Conservation (phyloP, 768 basidiomycete genomes). For the Boletus patriciae region DNA sequence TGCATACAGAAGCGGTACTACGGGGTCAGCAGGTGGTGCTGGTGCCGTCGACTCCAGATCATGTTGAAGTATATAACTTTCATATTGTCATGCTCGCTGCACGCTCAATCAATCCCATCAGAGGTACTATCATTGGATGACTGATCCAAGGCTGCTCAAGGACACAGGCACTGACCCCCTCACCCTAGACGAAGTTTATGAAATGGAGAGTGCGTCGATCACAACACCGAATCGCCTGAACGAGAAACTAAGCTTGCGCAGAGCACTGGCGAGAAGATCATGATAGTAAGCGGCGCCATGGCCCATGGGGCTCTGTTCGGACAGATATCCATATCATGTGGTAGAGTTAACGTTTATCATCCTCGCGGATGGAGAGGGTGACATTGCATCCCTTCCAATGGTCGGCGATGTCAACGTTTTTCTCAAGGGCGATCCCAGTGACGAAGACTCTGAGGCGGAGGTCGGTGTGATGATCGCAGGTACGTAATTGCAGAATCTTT, state of each 20-base stretch:
- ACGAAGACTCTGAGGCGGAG: constrained; percentile 66
- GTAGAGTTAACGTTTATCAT: constrained; percentile 89
- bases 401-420: constrained; percentile 94
- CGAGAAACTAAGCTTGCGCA: constrained; percentile 29
- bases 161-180: constrained; percentile 86
- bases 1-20: constrained; percentile 44
- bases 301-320: neutral
- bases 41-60: constrained; percentile 72
- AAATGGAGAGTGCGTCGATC: constrained; percentile 74
- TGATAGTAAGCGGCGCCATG: constrained; percentile 54
- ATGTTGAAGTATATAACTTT: constrained; percentile 35
- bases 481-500: constrained; percentile 21
- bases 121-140: constrained; percentile 93
- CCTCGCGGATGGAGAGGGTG: constrained; percentile 44
- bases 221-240: neutral
- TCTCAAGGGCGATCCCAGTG: constrained; percentile 53
- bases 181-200: constrained; percentile 75
- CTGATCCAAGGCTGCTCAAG: constrained; percentile 63
- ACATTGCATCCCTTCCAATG: constrained; percentile 55
- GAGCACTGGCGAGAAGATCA: constrained; percentile 85
- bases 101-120: constrained; percentile 24
- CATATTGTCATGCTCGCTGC: neutral
- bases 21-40: constrained; percentile 68
- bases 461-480: constrained; percentile 94
- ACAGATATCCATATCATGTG: neutral